Conservation (phyloP, 768 basidiomycete genomes). For the Tubosaeta sp. region DNA sequence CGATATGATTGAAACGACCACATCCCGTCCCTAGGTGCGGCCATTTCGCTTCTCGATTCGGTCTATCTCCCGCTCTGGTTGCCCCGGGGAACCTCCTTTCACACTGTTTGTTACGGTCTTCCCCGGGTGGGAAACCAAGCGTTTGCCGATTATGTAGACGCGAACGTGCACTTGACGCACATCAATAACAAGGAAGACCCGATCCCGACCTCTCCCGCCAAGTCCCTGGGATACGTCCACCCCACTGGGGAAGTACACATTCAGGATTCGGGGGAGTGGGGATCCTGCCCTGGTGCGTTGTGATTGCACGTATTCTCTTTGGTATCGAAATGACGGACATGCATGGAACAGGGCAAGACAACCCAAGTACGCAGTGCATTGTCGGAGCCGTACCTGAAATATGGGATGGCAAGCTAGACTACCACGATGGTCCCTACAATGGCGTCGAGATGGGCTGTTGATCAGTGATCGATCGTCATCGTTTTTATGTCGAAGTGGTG, state of each 20-base stretch:
- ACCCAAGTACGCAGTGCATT: conserved; percentile 37
- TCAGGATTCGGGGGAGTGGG: conserved; percentile 46
- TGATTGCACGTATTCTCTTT: neutral
- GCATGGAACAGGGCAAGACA: conserved; percentile 47
- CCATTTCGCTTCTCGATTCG: conserved; percentile 36
- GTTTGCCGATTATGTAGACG: conserved; percentile 55
- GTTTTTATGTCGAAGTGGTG: too few species aligned
- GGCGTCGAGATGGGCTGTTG: conserved; percentile 25
- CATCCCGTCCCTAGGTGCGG: conserved; percentile 26
- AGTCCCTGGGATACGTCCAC: conserved; percentile 39
- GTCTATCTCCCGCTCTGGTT: conserved; percentile 38
- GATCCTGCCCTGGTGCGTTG: conserved; percentile 46
- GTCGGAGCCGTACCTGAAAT: conserved; percentile 35
- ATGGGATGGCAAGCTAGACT: conserved; percentile 33
- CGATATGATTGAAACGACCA: too few species aligned
- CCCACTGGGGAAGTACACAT: conserved; percentile 42
- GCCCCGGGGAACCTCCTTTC: conserved; percentile 29
- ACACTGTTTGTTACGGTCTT: conserved; percentile 32
- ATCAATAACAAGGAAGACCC: conserved; percentile 50
- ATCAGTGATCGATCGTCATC: too few species aligned
- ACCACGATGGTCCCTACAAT: conserved; percentile 46
- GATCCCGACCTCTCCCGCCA: conserved; percentile 33
- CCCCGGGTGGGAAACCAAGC: conserved; percentile 52
- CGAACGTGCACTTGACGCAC: conserved; percentile 42
- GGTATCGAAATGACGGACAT: neutral